These are phyloP conservation scores for Suillus lakei DNA, from an alignment of 768 basidiomycete species.

Conservation along the genomic window DNA sequence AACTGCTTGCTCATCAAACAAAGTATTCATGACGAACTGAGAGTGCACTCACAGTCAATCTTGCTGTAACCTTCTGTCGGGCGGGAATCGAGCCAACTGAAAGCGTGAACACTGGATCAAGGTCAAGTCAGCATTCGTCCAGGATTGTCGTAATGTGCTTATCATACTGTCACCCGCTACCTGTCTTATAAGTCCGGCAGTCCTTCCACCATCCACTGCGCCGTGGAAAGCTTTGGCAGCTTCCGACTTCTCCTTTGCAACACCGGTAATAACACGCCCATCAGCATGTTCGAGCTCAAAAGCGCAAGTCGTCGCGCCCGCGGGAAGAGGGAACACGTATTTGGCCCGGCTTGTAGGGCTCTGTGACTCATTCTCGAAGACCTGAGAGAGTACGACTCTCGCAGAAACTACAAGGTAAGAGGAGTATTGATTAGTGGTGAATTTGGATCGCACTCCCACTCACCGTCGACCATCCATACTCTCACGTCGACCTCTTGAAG, in stretches of 20 bases:
- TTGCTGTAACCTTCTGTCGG: conserved; percentile 40
- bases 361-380: conserved; percentile 44
- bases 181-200: conserved; percentile 50
- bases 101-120: conserved; percentile 54
- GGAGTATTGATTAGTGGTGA: conserved; percentile 2
- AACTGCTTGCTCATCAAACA: conserved; percentile 37
- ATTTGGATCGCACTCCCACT: neutral
- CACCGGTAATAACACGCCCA: conserved; percentile 46
- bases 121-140: neutral
- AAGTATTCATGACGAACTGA: neutral
- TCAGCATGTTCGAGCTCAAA: conserved; percentile 55
- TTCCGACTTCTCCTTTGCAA: conserved; percentile 50
- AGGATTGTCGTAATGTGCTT: neutral
- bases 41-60: conserved; percentile 44
- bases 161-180: conserved; percentile 56
- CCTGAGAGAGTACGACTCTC: conserved; percentile 45
- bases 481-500: conserved; percentile 47
- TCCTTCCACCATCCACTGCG: conserved; percentile 44
- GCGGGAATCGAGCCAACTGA: conserved; percentile 60
- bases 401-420: conserved; percentile 43
- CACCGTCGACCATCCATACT: conserved; percentile 50
- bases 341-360: conserved; percentile 48
- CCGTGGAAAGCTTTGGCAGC: conserved; percentile 46
- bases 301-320: conserved; percentile 53
- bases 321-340: conserved; percentile 65